phyloP scores from a whole-genome alignment of 2,329 filamentous ascomycete species.

The Fusarium anguioides region DNA sequence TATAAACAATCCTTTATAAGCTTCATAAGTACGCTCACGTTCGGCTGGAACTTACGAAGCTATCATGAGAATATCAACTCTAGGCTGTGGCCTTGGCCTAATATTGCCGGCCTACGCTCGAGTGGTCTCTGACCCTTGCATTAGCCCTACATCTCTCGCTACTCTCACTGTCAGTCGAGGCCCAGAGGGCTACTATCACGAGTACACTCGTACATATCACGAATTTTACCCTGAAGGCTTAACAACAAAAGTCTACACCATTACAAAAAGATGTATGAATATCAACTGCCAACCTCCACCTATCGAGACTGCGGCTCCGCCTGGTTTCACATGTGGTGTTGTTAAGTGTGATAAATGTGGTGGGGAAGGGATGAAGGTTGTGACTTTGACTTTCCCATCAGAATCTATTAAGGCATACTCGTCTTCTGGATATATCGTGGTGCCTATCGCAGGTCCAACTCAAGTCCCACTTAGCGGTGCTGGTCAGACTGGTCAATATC shows the following conservation, averaged over 20 bases:
- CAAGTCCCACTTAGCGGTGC: not conserved
- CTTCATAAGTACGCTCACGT: no score
- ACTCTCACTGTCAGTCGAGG: not conserved
- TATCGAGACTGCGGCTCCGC: conserved; percentile 10
- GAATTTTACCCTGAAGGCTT: not conserved
- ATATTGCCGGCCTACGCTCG: not conserved
- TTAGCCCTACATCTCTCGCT: not conserved
- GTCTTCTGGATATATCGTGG: conserved; percentile 7
- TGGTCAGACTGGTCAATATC: not conserved
- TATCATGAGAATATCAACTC: not conserved
- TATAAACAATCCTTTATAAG: no score
- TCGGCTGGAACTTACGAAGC: not conserved
- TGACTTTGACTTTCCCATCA: conserved; percentile 8
- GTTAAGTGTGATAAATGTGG: conserved; percentile 13
- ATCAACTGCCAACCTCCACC: not conserved
- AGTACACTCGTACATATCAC: conserved; percentile 12
- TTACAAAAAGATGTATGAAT: conserved; percentile 5
- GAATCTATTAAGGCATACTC: conserved; percentile 17
- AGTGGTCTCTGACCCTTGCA: not conserved
- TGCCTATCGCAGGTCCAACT: not conserved
- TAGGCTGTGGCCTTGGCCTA: not conserved
- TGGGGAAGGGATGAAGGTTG: not conserved
- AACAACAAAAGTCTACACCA: not conserved
- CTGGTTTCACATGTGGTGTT: conserved; percentile 11
- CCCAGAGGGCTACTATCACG: not conserved